Conservation (phyloP, 306 rosid species). For the Begonia loranthoides region DNA sequence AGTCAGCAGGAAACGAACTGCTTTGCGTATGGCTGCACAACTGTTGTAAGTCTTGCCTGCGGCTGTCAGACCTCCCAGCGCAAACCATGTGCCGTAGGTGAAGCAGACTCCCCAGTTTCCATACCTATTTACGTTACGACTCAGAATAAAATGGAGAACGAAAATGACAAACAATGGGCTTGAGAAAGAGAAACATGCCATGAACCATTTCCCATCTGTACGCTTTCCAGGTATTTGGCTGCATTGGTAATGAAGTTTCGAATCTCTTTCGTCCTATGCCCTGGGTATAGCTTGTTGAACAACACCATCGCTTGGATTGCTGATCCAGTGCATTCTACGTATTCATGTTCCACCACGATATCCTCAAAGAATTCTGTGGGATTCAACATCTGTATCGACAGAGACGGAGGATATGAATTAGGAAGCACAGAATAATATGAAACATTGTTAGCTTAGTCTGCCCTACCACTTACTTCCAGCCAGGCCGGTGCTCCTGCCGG, state of each 20-base stretch:
- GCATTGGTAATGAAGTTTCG: slow-evolving; percentile 8
- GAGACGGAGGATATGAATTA: background rate
- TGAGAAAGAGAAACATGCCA: slow-evolving; percentile 1
- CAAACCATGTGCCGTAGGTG: slow-evolving; percentile 46
- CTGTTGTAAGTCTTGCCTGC: slow-evolving; percentile 39
- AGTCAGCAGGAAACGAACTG: slow-evolving; percentile 30
- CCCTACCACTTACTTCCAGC: slow-evolving; percentile 41
- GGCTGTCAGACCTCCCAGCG: slow-evolving; percentile 45
- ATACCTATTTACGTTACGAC: slow-evolving; percentile 11
- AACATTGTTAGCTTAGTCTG: background rate
- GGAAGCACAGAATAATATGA: background rate
- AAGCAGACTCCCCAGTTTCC: slow-evolving; percentile 61
- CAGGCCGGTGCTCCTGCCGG: slow-evolving; percentile 43
- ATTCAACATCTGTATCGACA: slow-evolving; percentile 5
- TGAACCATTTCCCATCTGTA: slow-evolving; percentile 9
- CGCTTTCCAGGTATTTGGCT: slow-evolving; percentile 1
- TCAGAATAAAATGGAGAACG: no score
- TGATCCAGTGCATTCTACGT: slow-evolving; percentile 15
- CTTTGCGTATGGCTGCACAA: slow-evolving; percentile 32
- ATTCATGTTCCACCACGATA: slow-evolving; percentile 14
- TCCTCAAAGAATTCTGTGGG: slow-evolving; percentile 8
- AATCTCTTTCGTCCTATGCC: slow-evolving; percentile 9
- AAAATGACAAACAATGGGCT: no score
- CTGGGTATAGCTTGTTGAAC: slow-evolving; percentile 9
- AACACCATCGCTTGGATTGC: slow-evolving; percentile 13